Conservation (phyloP, 2,329 filamentous ascomycete species). For the Cladosporium sp. region DNA sequence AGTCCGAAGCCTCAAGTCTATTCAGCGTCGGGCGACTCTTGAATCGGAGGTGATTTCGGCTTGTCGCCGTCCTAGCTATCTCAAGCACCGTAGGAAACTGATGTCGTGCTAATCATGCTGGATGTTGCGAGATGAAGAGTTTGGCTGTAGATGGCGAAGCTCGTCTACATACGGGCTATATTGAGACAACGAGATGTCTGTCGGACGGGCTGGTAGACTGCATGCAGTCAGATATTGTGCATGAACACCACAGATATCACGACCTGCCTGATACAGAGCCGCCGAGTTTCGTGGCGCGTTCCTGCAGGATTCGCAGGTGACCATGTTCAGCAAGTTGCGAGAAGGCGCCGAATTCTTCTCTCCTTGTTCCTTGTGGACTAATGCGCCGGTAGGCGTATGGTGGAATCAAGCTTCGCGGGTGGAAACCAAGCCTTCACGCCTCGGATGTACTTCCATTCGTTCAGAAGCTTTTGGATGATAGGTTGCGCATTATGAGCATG, state of each 20-base stretch:
- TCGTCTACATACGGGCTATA: not conserved
- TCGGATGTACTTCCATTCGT: slow-evolving; percentile 8
- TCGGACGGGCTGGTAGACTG: not conserved
- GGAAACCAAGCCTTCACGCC: slow-evolving; percentile 10
- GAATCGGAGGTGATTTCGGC: not conserved
- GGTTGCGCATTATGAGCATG: slow-evolving; percentile 35
- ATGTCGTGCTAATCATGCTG: not conserved
- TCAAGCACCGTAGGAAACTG: not conserved
- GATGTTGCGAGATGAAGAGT: not conserved
- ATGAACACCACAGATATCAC: not conserved
- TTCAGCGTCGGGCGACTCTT: not conserved
- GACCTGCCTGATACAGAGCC: not conserved
- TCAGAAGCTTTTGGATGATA: slow-evolving; percentile 31
- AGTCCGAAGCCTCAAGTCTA: not conserved
- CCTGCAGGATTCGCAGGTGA: not conserved
- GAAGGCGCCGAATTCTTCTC: not conserved
- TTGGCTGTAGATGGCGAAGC: not conserved
- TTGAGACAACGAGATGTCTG: not conserved
- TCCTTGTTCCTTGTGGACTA: not conserved
- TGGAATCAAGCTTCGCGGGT: not conserved
- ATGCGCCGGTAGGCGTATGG: not conserved
- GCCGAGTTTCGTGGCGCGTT: not conserved
- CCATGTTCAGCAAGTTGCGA: not conserved
- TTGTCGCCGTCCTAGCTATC: not conserved
- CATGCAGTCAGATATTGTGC: not conserved